phyloP scores from a whole-genome alignment of 2,329 filamentous ascomycete species.

The Drechslerella dactyloides region DNA sequence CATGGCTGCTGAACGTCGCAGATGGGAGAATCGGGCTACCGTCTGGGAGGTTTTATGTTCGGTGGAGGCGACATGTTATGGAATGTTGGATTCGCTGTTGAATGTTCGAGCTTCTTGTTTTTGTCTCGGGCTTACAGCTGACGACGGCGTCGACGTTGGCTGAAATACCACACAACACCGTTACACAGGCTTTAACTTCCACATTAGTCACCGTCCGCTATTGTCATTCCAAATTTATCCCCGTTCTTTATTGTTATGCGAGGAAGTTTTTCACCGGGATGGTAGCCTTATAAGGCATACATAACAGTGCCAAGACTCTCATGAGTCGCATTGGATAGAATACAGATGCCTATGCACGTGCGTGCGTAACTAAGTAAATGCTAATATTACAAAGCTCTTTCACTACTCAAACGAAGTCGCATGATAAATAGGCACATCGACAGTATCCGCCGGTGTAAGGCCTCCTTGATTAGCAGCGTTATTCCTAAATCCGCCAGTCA shows the following conservation, averaged over 20 bases:
- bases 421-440: conserved; percentile 72
- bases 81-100: too few species aligned
- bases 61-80: background rate
- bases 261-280: too few species aligned
- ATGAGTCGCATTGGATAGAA: too few species aligned
- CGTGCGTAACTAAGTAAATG: background rate
- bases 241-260: too few species aligned
- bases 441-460: conserved; percentile 74
- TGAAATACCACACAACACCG: conserved; percentile 10
- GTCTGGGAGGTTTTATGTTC: background rate
- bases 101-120: background rate
- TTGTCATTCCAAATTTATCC: too few species aligned
- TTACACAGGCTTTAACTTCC: background rate
- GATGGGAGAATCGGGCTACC: background rate
- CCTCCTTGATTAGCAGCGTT: conserved; percentile 85
- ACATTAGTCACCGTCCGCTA: too few species aligned
- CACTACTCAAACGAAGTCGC: conserved; percentile 26
- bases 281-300: too few species aligned
- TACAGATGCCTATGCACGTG: background rate
- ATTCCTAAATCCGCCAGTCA: conserved; percentile 58
- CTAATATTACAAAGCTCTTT: background rate
- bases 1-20: background rate
- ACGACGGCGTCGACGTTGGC: background rate
- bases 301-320: too few species aligned
- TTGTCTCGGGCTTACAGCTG: background rate